Evolutionary conservation across 1,284 basidiomycete species (phyloP), one percentile per base, ranked within the genome.

Genomic region (Cerioporus squamosus): DNA sequence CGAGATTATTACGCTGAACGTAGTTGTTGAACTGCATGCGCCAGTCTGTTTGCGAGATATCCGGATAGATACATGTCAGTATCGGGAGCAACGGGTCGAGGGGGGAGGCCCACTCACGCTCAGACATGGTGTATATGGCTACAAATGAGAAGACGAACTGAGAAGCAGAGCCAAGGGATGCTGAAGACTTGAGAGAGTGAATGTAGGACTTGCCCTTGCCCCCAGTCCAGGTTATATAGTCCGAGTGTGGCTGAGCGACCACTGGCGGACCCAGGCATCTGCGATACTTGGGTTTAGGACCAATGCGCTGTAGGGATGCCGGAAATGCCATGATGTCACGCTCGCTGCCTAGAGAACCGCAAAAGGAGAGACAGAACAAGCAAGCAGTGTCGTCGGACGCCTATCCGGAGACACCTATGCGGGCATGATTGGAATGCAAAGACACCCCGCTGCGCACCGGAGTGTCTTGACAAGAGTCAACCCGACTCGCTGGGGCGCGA

Each of bases 21-120:
- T 55, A 61, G 51, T 64, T 64, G 46, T 64, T 61, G 15, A 64
- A 38, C 12, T 64, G 51, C 57, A 64, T 61, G 20, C 57, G 46
- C 60, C 60, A 64, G 23, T 64, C 63, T 64, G 20, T 31, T n/a
- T 29, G 36, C 8, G 31, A 40, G 3, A 18, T n/a, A 42, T 51
- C 33, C 26, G 40, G 22, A 18, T 7, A 24, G 12, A 43, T 14
- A n/a, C 17, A 42, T 42, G 12, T 42, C 1, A 42, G 40, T 12
- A 42, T 18, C 5, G 20, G 7, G 20, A 17, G 5, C 2, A 24
- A 18, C 4, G 17, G 18, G 15, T 12, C 7, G 44, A 38, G 22
- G 23, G 12, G 3, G 12, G 39, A 6, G 33, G 12, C 10, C 5
- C 17, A 60, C 62, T 39, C 23, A 61, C 62, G 59, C 15, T 58